A percentile compares a stretch with the other conserved stretches of the same genome.
Evolutionary conservation across 352 stramenopile genomes (phyloP).

Genomic region (Phytophthora pseudosyringae): DNA sequence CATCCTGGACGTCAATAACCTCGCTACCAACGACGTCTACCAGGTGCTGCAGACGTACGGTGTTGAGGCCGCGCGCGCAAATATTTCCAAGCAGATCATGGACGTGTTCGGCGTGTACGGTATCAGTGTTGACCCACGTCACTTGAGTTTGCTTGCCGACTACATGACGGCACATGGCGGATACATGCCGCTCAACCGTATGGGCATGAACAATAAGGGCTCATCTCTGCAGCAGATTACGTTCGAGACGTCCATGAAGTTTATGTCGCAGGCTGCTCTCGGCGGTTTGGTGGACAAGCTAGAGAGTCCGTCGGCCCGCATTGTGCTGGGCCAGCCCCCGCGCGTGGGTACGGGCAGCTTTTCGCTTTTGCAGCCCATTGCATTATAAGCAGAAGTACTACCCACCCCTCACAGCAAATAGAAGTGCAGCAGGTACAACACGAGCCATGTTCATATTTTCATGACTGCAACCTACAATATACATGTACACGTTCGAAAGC

Average conservation of each 20-base stretch:
- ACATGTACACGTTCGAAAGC: slow-evolving; percentile 42
- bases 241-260: slow-evolving; percentile 99
- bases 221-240: slow-evolving; percentile 99
- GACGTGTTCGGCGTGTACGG: slow-evolving; percentile 99
- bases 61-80: slow-evolving; percentile 97
- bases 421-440: slow-evolving; percentile 36
- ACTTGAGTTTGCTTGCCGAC: slow-evolving; percentile 99
- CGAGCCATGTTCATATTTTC: slow-evolving; percentile 42
- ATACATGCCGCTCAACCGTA: slow-evolving; percentile 98
- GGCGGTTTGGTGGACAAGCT: slow-evolving; percentile 90
- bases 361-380: slow-evolving; percentile 91
- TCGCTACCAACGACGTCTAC: slow-evolving; percentile 99
- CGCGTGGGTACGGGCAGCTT: slow-evolving; percentile 97
- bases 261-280: slow-evolving; percentile 97
- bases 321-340: slow-evolving; percentile 95
- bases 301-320: slow-evolving; percentile 93
- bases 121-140: slow-evolving; percentile 98
- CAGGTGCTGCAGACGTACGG: slow-evolving; percentile 97
- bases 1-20: slow-evolving; percentile 93
- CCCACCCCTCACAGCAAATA: slow-evolving; percentile 27
- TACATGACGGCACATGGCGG: slow-evolving; percentile 99
- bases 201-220: slow-evolving; percentile 96
- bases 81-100: slow-evolving; percentile 99
- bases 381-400: slow-evolving; percentile 59
- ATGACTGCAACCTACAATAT: slow-evolving; percentile 44